Percentiles rank a stretch among this genome's conserved stretches.
Evolutionary conservation across 208 protist species (phyloP).

Genomic region (Trypanosoma lewisi): DNA sequence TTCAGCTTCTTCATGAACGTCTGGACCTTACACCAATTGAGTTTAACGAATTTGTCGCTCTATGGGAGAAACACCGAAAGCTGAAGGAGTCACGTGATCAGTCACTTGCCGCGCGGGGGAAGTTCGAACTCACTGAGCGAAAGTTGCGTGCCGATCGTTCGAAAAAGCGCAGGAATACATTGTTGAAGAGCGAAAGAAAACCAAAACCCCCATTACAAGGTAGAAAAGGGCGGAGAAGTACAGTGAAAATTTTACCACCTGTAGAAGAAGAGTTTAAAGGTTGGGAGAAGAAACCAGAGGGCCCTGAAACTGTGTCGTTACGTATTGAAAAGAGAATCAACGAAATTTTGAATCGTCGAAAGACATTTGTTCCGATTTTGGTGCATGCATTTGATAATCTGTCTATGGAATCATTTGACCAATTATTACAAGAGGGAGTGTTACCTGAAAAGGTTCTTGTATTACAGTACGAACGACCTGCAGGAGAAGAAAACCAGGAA

Average conservation of each 20-base stretch:
- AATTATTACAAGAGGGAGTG: slow-evolving; percentile 35
- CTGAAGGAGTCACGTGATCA: slow-evolving; percentile 35
- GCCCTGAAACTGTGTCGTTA: slow-evolving; percentile 22
- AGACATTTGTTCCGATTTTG: slow-evolving; percentile 48
- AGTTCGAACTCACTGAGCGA: slow-evolving; percentile 46
- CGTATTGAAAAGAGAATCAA: slow-evolving; percentile 27
- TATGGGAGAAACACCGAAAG: slow-evolving; percentile 28
- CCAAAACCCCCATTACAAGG: slow-evolving; percentile 14
- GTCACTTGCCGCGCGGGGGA: slow-evolving; percentile 22
- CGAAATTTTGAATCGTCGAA: slow-evolving; percentile 28
- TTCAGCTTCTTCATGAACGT: slow-evolving; percentile 26
- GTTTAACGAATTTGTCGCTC: slow-evolving; percentile 33
- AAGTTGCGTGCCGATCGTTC: slow-evolving; percentile 53
- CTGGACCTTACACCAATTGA: slow-evolving; percentile 42
- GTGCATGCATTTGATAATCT: slow-evolving; percentile 29
- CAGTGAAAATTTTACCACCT: neutral
- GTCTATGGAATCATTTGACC: slow-evolving; percentile 23
- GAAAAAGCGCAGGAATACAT: slow-evolving; percentile 48
- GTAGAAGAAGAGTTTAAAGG: slow-evolving; percentile 25
- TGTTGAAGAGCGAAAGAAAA: slow-evolving; percentile 43
- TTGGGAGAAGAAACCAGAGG: slow-evolving; percentile 19
- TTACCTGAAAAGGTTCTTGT: slow-evolving; percentile 56
- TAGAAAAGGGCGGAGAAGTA: slow-evolving; percentile 32
- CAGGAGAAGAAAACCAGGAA: slow-evolving; percentile 28
- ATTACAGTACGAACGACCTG: slow-evolving; percentile 27